These are phyloP conservation scores for Rosa hybrid DNA, from an alignment of 331 rosid genomes.

Conservation along the genomic window DNA sequence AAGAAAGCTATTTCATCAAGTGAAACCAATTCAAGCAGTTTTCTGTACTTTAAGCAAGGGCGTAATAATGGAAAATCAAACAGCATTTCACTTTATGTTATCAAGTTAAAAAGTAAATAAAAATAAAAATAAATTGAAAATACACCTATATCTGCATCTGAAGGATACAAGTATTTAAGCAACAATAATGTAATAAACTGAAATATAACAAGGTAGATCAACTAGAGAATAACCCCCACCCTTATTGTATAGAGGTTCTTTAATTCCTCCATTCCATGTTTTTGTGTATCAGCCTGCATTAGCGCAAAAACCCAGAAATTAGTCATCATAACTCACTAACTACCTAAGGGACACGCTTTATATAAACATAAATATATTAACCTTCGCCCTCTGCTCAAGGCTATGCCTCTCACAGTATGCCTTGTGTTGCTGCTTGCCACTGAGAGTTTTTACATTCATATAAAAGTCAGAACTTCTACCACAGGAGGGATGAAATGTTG, in stretches of 20 bases:
- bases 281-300: conserved; percentile 84
- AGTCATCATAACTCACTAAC: conserved; percentile 16
- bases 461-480: conserved; percentile 84
- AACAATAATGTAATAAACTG: background rate
- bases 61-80: background rate
- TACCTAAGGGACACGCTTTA: conserved; percentile 5
- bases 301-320: conserved; percentile 18
- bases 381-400: conserved; percentile 91
- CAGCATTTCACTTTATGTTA: too few species aligned
- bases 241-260: conserved; percentile 81
- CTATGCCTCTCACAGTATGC: conserved; percentile 97
- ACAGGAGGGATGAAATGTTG: conserved; percentile 87
- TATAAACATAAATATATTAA: conserved; percentile 23
- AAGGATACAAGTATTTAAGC: background rate
- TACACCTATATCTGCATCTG: background rate
- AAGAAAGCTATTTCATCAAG: background rate
- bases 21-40: background rate
- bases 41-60: background rate
- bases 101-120: too few species aligned
- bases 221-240: conserved; percentile 45
- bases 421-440: conserved; percentile 87
- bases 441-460: conserved; percentile 62
- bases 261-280: conserved; percentile 86
- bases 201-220: background rate
- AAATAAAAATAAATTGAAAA: too few species aligned